Percentiles rank a stretch among this genome's conserved stretches.
phyloP scores from a whole-genome alignment of 2,329 filamentous ascomycete species.

The Aspergillus sp. region DNA sequence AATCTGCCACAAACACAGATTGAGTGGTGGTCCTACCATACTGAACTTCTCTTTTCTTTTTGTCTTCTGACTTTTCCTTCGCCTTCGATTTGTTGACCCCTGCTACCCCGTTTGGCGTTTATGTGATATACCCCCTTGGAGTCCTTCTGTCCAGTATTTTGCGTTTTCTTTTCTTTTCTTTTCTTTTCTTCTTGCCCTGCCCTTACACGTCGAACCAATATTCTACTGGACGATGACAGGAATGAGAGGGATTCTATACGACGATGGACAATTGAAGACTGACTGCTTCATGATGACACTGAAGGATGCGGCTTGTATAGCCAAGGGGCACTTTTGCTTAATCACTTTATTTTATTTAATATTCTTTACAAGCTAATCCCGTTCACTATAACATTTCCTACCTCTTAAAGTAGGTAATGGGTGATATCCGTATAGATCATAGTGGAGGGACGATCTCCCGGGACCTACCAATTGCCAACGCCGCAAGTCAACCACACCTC shows the following conservation, averaged over 20 bases:
- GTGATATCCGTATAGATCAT: no score
- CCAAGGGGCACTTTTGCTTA: not conserved
- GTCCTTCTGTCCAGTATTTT: slow-evolving; percentile 23
- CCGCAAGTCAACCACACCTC: not conserved
- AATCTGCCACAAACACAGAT: not conserved
- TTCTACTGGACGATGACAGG: not conserved
- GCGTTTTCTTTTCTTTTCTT: slow-evolving; percentile 18
- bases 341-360: not conserved
- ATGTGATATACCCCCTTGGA: slow-evolving; percentile 40
- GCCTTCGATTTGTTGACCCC: slow-evolving; percentile 1
- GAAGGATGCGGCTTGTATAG: not conserved
- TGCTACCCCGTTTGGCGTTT: not conserved
- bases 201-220: no score
- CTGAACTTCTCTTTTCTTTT: not conserved
- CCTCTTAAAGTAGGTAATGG: not conserved
- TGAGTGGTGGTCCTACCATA: not conserved
- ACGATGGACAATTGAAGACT: not conserved
- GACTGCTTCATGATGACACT: not conserved
- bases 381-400: not conserved
- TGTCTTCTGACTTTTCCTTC: no score
- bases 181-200: slow-evolving; percentile 15
- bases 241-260: not conserved
- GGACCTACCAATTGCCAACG: not conserved
- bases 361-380: no score
- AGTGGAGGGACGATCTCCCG: not conserved